Base-by-base conservation (phyloP, 257 asterid species). In the Rubia yunnanensis region DNA sequence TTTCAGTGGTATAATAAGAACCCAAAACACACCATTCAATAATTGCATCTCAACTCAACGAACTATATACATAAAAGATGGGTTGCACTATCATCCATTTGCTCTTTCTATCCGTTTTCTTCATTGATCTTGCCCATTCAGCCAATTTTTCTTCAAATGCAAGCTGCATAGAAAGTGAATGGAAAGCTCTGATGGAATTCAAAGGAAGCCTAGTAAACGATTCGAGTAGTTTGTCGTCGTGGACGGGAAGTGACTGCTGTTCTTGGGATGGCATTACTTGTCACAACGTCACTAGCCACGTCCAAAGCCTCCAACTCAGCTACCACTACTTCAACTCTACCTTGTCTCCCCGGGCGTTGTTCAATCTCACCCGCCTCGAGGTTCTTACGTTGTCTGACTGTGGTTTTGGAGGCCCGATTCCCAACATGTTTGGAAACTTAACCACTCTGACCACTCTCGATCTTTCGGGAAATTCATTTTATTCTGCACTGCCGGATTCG, bases 281-380 rank as follows among this genome's bases (percentile, higher is more conserved):
- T 35, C 50, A 56, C 55, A 59, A 56, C 27, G 30, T n/a, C 18
- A 76, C 79, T 13, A 38, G 69, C 8, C 57, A 49, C 14, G 11
- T 72, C n/a, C n/a, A 57, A 34, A 65, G 6, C 15, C 49, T 41
- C 6, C 5, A 41, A 9, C 49, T 41, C 6, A 8, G 39, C 9
- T 8, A 35, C 4, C 4, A 49, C 5, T 2, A 49, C 55, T 49
- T 49, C 55, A 49, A 18, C 24, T 49, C 55, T 49, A 2, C 55
- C 23, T 49, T 49, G 24, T n/a, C n/a, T n/a, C 24, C 55, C 10
- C 24, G 10, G 1, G 15, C 2, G 26, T n/a, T 49, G 55, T 49
- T 49, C 55, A 49, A 49, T 49, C 39, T 35, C 17, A 49, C 10
- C 17, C 22, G 17, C 4, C 55, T 49, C 17, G 24, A 49, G 55